Evolutionary conservation across 164 flowering plant species (phyloP).

Genomic region (Saururus chinensis): DNA sequence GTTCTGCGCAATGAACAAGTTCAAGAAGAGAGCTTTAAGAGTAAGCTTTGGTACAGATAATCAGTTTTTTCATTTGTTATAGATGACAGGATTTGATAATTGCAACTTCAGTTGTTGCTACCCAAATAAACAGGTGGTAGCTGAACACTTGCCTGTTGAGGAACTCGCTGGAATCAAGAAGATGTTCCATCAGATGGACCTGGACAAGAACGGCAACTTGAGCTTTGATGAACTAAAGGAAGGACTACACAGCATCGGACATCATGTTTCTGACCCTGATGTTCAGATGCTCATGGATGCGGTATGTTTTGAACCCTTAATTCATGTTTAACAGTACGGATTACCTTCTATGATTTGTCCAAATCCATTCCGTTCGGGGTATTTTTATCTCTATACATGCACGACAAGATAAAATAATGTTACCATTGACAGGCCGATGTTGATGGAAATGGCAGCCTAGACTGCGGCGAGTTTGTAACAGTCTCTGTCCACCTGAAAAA

Average conservation of each 20-base stretch:
- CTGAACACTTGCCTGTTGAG: slow-evolving; percentile 61
- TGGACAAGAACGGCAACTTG: slow-evolving; percentile 64
- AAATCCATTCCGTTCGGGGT: no score
- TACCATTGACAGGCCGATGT: slow-evolving; percentile 39
- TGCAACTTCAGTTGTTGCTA: not conserved
- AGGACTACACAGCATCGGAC: slow-evolving; percentile 47
- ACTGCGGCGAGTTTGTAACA: slow-evolving; percentile 69
- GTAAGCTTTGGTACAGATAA: slow-evolving; percentile 26
- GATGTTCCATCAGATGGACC: slow-evolving; percentile 70
- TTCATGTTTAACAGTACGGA: no score
- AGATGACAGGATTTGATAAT: not conserved
- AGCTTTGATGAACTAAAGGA: slow-evolving; percentile 60
- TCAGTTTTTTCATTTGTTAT: not conserved
- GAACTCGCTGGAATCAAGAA: slow-evolving; percentile 43
- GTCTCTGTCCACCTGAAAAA: slow-evolving; percentile 51
- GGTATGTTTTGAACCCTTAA: slow-evolving; percentile 27
- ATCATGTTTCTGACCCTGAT: slow-evolving; percentile 50
- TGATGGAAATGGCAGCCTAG: slow-evolving; percentile 59
- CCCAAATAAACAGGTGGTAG: slow-evolving; percentile 43
- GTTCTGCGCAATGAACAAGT: slow-evolving; percentile 74
- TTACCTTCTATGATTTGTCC: no score
- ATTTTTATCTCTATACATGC: not conserved
- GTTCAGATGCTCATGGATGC: slow-evolving; percentile 65
- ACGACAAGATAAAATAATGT: not conserved
- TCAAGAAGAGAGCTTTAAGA: slow-evolving; percentile 74